Evolutionary conservation across 129 eudicot species (phyloP), one percentile per base, ranked within the genome.

Genomic region (carrot (Daucus carota)): DNA sequence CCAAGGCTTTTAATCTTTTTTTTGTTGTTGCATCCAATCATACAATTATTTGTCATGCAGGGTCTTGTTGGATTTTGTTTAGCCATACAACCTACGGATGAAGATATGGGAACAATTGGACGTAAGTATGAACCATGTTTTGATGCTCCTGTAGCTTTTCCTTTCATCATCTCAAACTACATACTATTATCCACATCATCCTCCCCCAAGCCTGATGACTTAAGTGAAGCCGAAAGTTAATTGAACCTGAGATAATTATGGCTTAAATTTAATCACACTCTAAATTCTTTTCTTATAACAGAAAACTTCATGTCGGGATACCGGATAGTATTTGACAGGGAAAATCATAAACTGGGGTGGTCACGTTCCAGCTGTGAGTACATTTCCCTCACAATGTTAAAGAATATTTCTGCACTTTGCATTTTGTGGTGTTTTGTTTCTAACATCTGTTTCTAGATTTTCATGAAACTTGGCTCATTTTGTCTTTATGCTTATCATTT

Each of bases 301-400:
- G 99, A 95, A 87, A 92, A 95, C 90, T 95, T 83, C 88, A 95
- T 95, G 97, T 85, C 88, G 13, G 96, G 99, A 77, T 95, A 95
- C 80, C 89, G 89, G 72, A 83, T 92, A 87, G 99, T 88, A 32
- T 95, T 95, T 84, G 96, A 95, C 75, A 88, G 96, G 83, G 96
- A 91, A 75, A 92, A 92, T 41, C 79, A 87, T 76, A 89, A 84
- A 78, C 89, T 95, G 63, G 97, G 99, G 40, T 95, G 99, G 99
- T 89, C 93, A 63, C 90, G 63, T 63, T 95, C 99, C 45, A 86
- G 90, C 78, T 95, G 99, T 95, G 83, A 95, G 99, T 88, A 50
- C 84, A 71, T 79, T 62, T 47, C 14, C 13, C 76, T 83, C 60
- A 42, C 54, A 31, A 26, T 73, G 26, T 41, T 17, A 17, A 22